phyloP scores from a whole-genome alignment of 768 basidiomycete genomes.

The Lactifluus piperatus region DNA sequence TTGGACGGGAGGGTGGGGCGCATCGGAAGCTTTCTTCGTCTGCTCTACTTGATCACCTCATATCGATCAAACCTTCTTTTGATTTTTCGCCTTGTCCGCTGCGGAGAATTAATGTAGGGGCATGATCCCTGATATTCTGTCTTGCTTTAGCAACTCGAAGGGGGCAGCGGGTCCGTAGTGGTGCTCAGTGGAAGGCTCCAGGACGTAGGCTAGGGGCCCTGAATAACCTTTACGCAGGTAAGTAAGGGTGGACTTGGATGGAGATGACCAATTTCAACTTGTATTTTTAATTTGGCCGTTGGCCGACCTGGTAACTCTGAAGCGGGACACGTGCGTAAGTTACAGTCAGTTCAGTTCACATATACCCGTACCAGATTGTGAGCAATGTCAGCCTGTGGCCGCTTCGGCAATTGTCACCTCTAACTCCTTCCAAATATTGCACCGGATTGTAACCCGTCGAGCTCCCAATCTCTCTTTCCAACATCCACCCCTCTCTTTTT shows the following conservation, averaged over 20 bases:
- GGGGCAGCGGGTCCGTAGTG: background rate
- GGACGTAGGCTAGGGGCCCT: background rate
- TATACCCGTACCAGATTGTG: background rate
- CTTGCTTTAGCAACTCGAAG: background rate
- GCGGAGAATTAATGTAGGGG: conserved; percentile 12
- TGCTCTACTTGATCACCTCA: conserved; percentile 4
- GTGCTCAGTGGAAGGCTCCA: background rate
- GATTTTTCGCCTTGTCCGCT: background rate
- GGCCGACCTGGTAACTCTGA: background rate
- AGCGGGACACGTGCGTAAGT: conserved; percentile 12
- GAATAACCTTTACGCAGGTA: conserved; percentile 4
- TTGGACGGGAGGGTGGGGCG: background rate
- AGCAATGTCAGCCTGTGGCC: background rate
- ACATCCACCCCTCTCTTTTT: background rate
- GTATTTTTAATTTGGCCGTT: background rate
- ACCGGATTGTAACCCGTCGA: background rate
- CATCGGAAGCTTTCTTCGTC: background rate
- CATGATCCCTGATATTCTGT: background rate
- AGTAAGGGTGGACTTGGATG: background rate
- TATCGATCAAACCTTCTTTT: conserved; percentile 19
- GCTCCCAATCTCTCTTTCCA: background rate
- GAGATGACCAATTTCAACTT: background rate
- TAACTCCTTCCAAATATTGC: background rate
- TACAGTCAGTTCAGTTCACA: too few relatives aligned
- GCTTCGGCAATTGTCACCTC: background rate